Base-by-base conservation (phyloP, 2,329 filamentous ascomycete species). In the Pseudocercospora vitis region DNA sequence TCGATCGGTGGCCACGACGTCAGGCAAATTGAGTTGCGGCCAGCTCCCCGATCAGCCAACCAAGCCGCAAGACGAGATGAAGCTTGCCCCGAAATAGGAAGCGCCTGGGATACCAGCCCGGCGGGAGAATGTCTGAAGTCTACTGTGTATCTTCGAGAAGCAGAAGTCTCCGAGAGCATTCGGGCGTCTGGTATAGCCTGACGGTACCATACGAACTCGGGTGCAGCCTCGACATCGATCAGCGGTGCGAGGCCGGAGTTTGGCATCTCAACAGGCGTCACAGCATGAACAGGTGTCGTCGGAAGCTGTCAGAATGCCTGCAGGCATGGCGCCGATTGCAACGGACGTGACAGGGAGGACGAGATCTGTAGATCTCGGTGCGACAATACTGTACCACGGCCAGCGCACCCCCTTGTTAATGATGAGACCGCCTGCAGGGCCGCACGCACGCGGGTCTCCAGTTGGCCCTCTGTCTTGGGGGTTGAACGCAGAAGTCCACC, bases 341-440 rank as follows among this genome's bases (percentile, higher is more conserved):
- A 19, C 23, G 23, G 19, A 45, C 21, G 40, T 45, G 40, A 45
- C 40, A 45, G 24, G 40, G 40, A 26, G 40, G 29, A n/a, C 37
- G 18, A 19, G 37, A 40, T 40, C 18, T 40, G 37, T 40, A 40
- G 37, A 40, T 40, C 18, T 40, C 12, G 31, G 31, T 24, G 37
- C 23, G 18, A 23, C 14, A 39, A 11, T n/a, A n/a, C n/a, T n/a
- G n/a, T n/a, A n/a, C n/a, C n/a, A n/a, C n/a, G n/a, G n/a, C n/a
- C n/a, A n/a, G n/a, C n/a, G n/a, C n/a, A n/a, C n/a, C n/a, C n/a
- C n/a, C n/a, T n/a, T n/a, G n/a, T n/a, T n/a, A n/a, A n/a, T n/a
- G n/a, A n/a, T n/a, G n/a, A n/a, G n/a, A 40, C 18, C 37, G 19
- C 21, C 16, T 40, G 37, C 37, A 40, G 37, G 37, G 18, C 37